Evolutionary conservation across 495 filamentous ascomycete genomes (phyloP), one percentile per base, ranked within the genome.

Genomic region (Penicillium tannophilum): DNA sequence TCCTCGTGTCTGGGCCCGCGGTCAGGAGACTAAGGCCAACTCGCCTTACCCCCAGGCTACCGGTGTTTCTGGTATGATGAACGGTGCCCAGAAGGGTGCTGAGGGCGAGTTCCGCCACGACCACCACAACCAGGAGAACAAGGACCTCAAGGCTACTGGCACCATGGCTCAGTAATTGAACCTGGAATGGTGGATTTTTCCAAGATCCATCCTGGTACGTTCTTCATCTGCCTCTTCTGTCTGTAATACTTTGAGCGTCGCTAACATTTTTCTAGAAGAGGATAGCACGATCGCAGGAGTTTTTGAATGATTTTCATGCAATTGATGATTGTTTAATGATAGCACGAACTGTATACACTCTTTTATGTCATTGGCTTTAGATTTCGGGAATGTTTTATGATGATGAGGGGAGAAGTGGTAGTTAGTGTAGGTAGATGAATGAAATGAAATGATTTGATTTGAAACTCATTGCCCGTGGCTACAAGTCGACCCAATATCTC

Each of bases 401-500:
- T 28, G 10, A 33, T 45, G 47, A 35, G 30, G 46, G 36, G 17
- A 30, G 36, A 17, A 49, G 30, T 46, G 44, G 6, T 56, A 58
- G 36, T 42, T 56, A 57, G 23, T 47, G 14, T 45, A 51, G 45
- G 51, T 44, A 52, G 45, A 58, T 42, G 55, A 64, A 52, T 44
- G 58, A 56, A 56, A 30, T 24, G 19, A 53, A 56, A 46, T 57
- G 31, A 45, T 56, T 54, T 26, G 39, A 41, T 41, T 20, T n/a
- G 36, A 19, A 33, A 47, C 7, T 41, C 10, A 30, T 28, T 9
- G 19, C 0, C 17, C 30, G 19, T 20, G 5, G n/a, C 26, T 10
- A 48, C 48, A 69, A 14, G 72, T 76, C 30, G 72, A 72, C 23
- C 66, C 71, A 60, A 75, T 69, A 62, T 75, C 71, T n/a, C 72